phyloP scores from a whole-genome alignment of 306 rosid species.

The Trifolium dubium region DNA sequence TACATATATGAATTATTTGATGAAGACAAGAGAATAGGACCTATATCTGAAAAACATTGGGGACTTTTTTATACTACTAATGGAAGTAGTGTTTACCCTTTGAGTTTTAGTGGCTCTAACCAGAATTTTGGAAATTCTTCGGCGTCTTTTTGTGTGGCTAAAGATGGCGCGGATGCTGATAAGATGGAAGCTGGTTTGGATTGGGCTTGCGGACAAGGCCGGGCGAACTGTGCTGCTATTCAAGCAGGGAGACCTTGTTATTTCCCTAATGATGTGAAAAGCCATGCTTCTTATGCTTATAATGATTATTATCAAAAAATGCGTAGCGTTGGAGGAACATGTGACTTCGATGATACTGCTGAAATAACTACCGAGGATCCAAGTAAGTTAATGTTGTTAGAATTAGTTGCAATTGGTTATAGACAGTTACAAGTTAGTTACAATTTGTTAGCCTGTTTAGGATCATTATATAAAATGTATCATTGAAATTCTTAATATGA shows the following conservation, averaged over 20 bases:
- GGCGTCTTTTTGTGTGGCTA: conserved; percentile 72
- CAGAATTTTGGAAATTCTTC: conserved; percentile 60
- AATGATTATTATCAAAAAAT: conserved; percentile 78
- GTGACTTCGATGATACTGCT: conserved; percentile 87
- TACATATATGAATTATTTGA: conserved; percentile 79
- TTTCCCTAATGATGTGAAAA: conserved; percentile 62
- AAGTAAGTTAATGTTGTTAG: conserved; percentile 57
- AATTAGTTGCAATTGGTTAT: neutral
- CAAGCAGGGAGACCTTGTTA: conserved; percentile 75
- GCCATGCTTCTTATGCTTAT: conserved; percentile 63
- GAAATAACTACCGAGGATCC: conserved; percentile 63
- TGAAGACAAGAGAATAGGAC: conserved; percentile 84
- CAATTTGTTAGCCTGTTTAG: neutral
- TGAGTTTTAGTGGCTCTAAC: conserved; percentile 53
- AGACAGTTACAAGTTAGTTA: neutral
- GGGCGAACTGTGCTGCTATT: conserved; percentile 75
- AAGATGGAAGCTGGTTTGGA: conserved; percentile 74
- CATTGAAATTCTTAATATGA: no score
- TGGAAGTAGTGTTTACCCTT: conserved; percentile 71
- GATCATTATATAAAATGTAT: no score
- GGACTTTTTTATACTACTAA: conserved; percentile 68
- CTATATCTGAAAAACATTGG: conserved; percentile 69
- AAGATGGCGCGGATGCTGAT: conserved; percentile 68
- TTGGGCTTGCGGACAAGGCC: conserved; percentile 97
- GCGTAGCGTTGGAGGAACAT: conserved; percentile 79